A percentile compares a stretch with the other conserved stretches of the same genome.
These are phyloP conservation scores for Diplodia corticola DNA, from an alignment of 2,329 filamentous ascomycete species.

Conservation along the genomic window DNA sequence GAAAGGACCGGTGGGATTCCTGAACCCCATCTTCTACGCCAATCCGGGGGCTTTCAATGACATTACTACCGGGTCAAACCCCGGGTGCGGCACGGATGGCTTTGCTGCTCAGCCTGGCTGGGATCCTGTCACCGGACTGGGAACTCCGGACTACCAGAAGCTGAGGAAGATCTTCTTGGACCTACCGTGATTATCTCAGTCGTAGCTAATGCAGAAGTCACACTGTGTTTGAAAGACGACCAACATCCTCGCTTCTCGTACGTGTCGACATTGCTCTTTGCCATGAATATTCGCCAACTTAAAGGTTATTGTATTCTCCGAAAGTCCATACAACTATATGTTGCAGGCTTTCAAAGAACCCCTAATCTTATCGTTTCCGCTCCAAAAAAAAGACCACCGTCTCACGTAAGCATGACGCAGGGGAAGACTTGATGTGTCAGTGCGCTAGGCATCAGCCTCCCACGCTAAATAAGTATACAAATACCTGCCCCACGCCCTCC, in stretches of 20 bases:
- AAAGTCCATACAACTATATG: too few relatives aligned
- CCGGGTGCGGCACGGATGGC: conserved; percentile 27
- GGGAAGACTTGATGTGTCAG: background rate
- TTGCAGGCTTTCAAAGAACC: too few relatives aligned
- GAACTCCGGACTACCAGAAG: conserved; percentile 48
- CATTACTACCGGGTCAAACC: conserved; percentile 28
- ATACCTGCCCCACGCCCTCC: background rate
- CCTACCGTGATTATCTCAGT: too few relatives aligned
- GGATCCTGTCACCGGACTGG: conserved; percentile 51
- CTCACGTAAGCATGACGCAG: too few relatives aligned
- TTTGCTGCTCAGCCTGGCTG: conserved; percentile 26
- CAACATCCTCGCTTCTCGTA: too few relatives aligned
- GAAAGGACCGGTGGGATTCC: conserved; percentile 44
- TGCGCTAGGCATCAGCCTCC: background rate
- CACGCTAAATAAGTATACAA: background rate
- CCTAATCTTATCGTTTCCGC: too few relatives aligned
- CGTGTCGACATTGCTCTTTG: too few relatives aligned
- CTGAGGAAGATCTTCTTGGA: conserved; percentile 23
- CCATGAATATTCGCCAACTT: too few relatives aligned
- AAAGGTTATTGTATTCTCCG: too few relatives aligned
- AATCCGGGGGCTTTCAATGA: conserved; percentile 36
- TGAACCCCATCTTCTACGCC: conserved; percentile 48
- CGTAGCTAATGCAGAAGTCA: too few relatives aligned
- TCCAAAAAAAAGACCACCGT: too few relatives aligned
- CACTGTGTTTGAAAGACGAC: too few relatives aligned